A percentile compares a stretch with the other conserved stretches of the same genome.
Evolutionary conservation across 2,329 filamentous ascomycete species (phyloP).

Genomic region (Fusarium agapanthi): DNA sequence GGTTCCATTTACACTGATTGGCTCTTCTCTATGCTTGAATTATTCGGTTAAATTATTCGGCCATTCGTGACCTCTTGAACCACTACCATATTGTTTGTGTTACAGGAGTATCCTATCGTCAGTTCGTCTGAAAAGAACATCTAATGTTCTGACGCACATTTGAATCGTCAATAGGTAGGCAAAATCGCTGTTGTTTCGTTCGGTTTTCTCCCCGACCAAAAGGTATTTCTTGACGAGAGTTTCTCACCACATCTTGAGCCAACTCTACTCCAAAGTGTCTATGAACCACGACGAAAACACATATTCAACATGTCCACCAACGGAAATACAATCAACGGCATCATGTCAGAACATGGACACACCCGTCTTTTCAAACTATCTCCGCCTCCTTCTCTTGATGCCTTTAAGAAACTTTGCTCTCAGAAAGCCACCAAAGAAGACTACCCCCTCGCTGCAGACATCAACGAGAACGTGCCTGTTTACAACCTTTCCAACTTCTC

Average conservation of each 20-base stretch:
- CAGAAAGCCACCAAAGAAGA: constrained; percentile 46
- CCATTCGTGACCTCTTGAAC: background rate
- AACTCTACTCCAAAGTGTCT: background rate
- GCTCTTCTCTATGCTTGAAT: background rate
- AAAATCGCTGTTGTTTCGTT: background rate
- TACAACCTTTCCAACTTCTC: constrained; percentile 57
- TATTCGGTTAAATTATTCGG: constrained; percentile 14
- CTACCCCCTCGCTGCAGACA: constrained; percentile 58
- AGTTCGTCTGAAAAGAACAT: background rate
- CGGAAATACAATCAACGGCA: background rate
- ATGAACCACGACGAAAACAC: background rate
- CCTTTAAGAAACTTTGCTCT: constrained; percentile 56
- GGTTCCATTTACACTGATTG: background rate
- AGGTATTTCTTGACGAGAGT: background rate
- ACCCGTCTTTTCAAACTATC: constrained; percentile 38
- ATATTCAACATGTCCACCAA: constrained; percentile 1
- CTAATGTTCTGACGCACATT: background rate
- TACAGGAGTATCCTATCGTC: background rate
- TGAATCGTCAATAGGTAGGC: background rate
- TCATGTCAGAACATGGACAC: constrained; percentile 14
- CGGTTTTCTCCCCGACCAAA: constrained; percentile 2
- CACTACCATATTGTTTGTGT: background rate
- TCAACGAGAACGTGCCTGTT: constrained; percentile 63
- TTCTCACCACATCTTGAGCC: background rate
- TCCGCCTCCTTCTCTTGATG: constrained; percentile 50